A percentile compares a stretch with the other conserved stretches of the same genome.
phyloP scores from a whole-genome alignment of 805 yeast species.

The Ogataea nonfermentans region DNA sequence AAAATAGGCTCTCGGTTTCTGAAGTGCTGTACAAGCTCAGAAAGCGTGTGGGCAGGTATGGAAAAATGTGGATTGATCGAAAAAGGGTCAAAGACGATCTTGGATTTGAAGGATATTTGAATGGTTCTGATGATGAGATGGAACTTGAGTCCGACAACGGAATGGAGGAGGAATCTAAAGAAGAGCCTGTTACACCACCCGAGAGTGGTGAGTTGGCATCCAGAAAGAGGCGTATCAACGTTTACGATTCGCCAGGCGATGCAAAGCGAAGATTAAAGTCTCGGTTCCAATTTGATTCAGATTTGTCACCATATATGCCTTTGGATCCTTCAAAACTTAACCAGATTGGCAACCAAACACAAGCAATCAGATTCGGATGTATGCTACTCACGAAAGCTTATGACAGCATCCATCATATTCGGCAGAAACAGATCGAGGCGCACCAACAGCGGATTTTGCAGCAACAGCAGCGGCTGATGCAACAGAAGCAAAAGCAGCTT shows the following conservation, averaged over 20 bases:
- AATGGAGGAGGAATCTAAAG: constrained; percentile 3
- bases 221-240: constrained; percentile 27
- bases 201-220: constrained; percentile 8
- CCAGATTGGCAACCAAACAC: constrained; percentile 81
- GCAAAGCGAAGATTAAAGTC: constrained; percentile 43
- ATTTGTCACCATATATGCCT: constrained; percentile 43
- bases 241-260: constrained; percentile 35
- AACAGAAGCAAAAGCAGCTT: constrained; percentile 36
- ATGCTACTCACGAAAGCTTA: constrained; percentile 87
- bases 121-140: constrained; percentile 19
- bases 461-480: constrained; percentile 33
- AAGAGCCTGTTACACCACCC: constrained; percentile 13
- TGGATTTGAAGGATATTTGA: constrained; percentile 15
- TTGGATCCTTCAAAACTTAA: constrained; percentile 83
- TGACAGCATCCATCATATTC: constrained; percentile 77
- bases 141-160: constrained; percentile 20
- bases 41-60: constrained; percentile 71
- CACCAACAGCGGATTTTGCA: constrained; percentile 34
- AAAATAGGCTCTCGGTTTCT: constrained; percentile 35
- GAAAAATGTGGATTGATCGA: constrained; percentile 72
- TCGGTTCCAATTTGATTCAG: constrained; percentile 50
- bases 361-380: constrained; percentile 85
- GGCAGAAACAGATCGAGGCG: constrained; percentile 57
- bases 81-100: constrained; percentile 40
- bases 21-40: constrained; percentile 61